Percentiles rank a stretch among this genome's conserved stretches.
These are phyloP conservation scores for Coniferiporia sulphurascens DNA, from an alignment of 1,284 basidiomycete species.

Conservation along the genomic window DNA sequence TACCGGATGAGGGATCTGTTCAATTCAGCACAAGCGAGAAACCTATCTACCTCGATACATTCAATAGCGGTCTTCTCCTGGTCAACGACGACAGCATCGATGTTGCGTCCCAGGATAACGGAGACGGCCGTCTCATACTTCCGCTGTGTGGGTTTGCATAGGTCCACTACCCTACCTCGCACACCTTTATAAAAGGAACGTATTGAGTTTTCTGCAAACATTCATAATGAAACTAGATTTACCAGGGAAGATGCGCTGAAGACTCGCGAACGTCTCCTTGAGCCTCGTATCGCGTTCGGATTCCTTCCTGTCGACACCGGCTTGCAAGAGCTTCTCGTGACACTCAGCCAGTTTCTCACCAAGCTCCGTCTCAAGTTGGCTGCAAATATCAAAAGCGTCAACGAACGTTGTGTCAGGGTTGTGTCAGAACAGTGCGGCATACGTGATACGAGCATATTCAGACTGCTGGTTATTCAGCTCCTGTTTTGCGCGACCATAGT, in stretches of 20 bases:
- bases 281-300: conserved; percentile 80
- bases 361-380: conserved; percentile 82
- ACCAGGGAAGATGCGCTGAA: conserved; percentile 89
- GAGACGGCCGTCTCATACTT: conserved; percentile 95
- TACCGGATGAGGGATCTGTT: conserved; percentile 1
- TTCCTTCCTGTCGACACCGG: conserved; percentile 82
- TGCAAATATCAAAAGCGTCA: conserved; percentile 29
- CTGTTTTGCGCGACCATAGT: conserved; percentile 56
- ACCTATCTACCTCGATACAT: conserved; percentile 76
- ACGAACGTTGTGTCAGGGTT: background rate
- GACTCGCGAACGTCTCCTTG: conserved; percentile 79
- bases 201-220: background rate
- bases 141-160: conserved; percentile 88
- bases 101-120: conserved; percentile 92
- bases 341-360: conserved; percentile 88
- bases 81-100: conserved; percentile 95
- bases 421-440: conserved; percentile 25
- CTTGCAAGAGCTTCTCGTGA: conserved; percentile 83
- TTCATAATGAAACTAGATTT: background rate
- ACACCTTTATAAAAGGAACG: conserved; percentile 50
- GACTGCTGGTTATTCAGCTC: conserved; percentile 73
- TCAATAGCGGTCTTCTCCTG: conserved; percentile 96
- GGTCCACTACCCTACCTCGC: conserved; percentile 84
- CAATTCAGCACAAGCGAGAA: conserved; percentile 4
- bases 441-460: conserved; percentile 71